Base-by-base conservation (phyloP, 768 basidiomycete species). In the Rhizopogon rudus region DNA sequence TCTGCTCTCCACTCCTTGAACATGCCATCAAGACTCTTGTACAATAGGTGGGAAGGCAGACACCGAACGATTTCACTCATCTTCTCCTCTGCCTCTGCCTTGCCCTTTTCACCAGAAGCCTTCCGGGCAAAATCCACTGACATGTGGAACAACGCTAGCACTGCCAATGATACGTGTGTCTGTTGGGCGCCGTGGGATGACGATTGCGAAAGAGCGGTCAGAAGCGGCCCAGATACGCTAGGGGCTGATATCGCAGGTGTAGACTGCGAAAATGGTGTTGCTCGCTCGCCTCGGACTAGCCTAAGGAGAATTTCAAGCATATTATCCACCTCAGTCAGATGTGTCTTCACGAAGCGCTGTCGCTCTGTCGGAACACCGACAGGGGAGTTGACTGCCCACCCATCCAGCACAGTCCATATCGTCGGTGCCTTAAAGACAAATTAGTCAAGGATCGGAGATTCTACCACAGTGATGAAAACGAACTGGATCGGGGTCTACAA, bases 401-500 rank as follows among this genome's bases (percentile, higher is more conserved):
- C 81, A 40, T 97, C 94, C 40, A 98, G 81, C 14, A 95, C 84
- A 14, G 88, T 91, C 80, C 87, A 86, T 40, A 98, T 88, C 3
- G 93, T 98, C 17, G 94, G 93, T 22, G 93, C 86, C 93, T 97
- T 59, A 7, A 14, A 17, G 60, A 56, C 42, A 52, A 14, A 29
- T 63, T 44, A 29, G 40, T 44, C 48, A 52, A 10, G n/a, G 3
- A 4, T 6, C 16, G 22, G 54, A 49, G 7, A 43, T 22, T 17
- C 40, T 17, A 20, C 41, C 58, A 56, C 7, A 22, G n/a, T 20
- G 40, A 55, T 40, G 44, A 50, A 41, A 51, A 77, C 91, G 63
- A 69, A 98, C 95, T 41, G 93, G 91, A 74, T 99, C 97, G 55
- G 97, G 96, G 75, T 98, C 95, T 29, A 83, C 81, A 22, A 98